phyloP scores from a whole-genome alignment of 352 stramenopile species.

The Globisporangium parvum region DNA sequence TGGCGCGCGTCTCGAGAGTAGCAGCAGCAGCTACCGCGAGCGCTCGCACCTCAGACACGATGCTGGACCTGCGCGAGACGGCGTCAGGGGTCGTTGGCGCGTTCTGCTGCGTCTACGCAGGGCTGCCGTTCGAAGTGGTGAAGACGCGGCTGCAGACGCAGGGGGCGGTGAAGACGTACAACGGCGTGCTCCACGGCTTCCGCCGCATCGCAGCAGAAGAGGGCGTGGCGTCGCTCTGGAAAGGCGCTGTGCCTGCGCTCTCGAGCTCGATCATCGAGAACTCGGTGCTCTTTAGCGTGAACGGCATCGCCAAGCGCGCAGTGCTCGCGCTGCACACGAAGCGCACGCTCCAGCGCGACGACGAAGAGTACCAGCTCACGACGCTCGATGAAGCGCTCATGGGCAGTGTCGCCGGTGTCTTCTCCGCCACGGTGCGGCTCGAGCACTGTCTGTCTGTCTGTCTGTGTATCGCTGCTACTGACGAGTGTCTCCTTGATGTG shows the following conservation, averaged over 20 bases:
- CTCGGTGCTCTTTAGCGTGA: slow-evolving; percentile 86
- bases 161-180: slow-evolving; percentile 47
- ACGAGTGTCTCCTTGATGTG: slow-evolving; percentile 1
- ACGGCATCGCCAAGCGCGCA: slow-evolving; percentile 68
- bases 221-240: slow-evolving; percentile 74
- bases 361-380: slow-evolving; percentile 56
- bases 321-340: slow-evolving; percentile 53
- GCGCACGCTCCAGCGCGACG: slow-evolving; percentile 22
- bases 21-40: not conserved
- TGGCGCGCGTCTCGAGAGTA: too few species aligned
- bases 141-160: slow-evolving; percentile 86
- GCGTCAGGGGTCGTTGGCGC: slow-evolving; percentile 65
- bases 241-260: slow-evolving; percentile 81
- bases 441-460: not conserved
- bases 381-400: slow-evolving; percentile 81
- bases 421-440: slow-evolving; percentile 65
- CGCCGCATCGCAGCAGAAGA: slow-evolving; percentile 69
- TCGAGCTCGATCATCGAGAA: slow-evolving; percentile 88
- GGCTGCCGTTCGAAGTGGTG: slow-evolving; percentile 85
- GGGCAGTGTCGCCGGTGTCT: slow-evolving; percentile 71
- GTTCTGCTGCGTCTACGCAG: slow-evolving; percentile 79
- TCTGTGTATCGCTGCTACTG: not conserved
- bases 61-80: slow-evolving; percentile 77
- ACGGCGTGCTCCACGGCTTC: slow-evolving; percentile 59
- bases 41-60: slow-evolving; percentile 9